Conservation (phyloP, 371 early-diverging fungal species). For the Apophysomyces trapeziformis region DNA sequence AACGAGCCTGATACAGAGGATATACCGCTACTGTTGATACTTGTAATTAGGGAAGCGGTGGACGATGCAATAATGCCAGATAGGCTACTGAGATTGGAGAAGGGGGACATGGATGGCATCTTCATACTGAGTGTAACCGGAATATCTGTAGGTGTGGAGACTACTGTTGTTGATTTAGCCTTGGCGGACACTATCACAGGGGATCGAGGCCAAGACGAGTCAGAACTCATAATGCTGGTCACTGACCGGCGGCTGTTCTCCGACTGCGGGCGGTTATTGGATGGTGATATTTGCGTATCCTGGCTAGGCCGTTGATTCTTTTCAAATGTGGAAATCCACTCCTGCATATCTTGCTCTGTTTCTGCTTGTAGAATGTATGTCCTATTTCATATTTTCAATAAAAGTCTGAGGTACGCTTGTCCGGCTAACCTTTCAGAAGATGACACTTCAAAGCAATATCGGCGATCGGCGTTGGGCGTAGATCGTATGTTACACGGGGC, state of each 20-base stretch:
- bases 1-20: slow-evolving; percentile 19
- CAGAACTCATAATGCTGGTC: slow-evolving; percentile 9
- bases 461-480: slow-evolving; percentile 57
- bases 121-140: slow-evolving; percentile 27
- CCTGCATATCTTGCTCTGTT: slow-evolving; percentile 69
- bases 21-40: not conserved
- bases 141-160: slow-evolving; percentile 29
- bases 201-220: slow-evolving; percentile 15
- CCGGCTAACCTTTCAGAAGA: slow-evolving; percentile 61
- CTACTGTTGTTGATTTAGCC: slow-evolving; percentile 32
- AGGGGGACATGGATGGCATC: slow-evolving; percentile 7
- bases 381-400: slow-evolving; percentile 17
- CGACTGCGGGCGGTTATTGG: not conserved
- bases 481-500: slow-evolving; percentile 66
- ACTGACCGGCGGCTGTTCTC: slow-evolving; percentile 3
- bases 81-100: slow-evolving; percentile 2
- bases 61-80: not conserved
- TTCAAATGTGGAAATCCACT: slow-evolving; percentile 72
- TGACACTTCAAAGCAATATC: slow-evolving; percentile 78
- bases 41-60: not conserved
- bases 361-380: slow-evolving; percentile 69
- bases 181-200: slow-evolving; percentile 20
- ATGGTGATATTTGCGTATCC: not conserved
- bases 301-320: slow-evolving; percentile 20
- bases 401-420: not conserved